Conservation (phyloP, 805 yeast species). For the Clavispora vitiphila region DNA sequence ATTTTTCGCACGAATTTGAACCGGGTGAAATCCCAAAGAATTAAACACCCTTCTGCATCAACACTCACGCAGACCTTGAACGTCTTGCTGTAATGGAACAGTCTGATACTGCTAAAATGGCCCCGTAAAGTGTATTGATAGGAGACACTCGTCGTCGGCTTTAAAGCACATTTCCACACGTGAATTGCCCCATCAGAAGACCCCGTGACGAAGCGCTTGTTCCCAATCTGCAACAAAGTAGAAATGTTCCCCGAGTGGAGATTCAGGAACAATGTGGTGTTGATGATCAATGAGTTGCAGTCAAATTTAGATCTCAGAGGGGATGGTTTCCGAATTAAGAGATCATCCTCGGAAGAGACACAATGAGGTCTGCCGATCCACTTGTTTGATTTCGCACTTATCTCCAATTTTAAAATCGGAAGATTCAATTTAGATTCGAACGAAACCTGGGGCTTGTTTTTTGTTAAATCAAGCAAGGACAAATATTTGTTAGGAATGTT, state of each 20-base stretch:
- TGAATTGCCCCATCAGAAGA: conserved; percentile 57
- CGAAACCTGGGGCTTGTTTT: conserved; percentile 31
- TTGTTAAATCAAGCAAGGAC: conserved; percentile 24
- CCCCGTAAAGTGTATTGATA: conserved; percentile 50
- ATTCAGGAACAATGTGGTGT: conserved; percentile 39
- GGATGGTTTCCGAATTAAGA: conserved; percentile 29
- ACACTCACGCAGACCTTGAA: conserved; percentile 52
- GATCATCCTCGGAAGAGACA: conserved; percentile 32
- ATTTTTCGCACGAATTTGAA: conserved; percentile 44
- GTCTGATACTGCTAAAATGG: conserved; percentile 44
- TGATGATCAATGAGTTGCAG: conserved; percentile 34
- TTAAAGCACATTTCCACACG: conserved; percentile 46
- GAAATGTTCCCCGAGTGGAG: conserved; percentile 39
- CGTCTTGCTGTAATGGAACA: conserved; percentile 46
- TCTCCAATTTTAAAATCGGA: conserved; percentile 43
- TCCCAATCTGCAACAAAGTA: conserved; percentile 36
- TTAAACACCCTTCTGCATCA: conserved; percentile 50
- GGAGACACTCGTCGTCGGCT: conserved; percentile 25
- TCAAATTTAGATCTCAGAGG: conserved; percentile 11
- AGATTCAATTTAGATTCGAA: conserved; percentile 39
- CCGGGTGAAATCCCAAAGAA: conserved; percentile 61
- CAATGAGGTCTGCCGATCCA: conserved; percentile 52
- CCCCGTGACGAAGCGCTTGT: conserved; percentile 43
- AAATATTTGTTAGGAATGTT: conserved; percentile 33
- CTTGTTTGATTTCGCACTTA: conserved; percentile 33